Percentiles rank a stretch among this genome's conserved stretches.
These are phyloP conservation scores for Trypanosoma caninum DNA, from an alignment of 208 protist species.

Conservation along the genomic window DNA sequence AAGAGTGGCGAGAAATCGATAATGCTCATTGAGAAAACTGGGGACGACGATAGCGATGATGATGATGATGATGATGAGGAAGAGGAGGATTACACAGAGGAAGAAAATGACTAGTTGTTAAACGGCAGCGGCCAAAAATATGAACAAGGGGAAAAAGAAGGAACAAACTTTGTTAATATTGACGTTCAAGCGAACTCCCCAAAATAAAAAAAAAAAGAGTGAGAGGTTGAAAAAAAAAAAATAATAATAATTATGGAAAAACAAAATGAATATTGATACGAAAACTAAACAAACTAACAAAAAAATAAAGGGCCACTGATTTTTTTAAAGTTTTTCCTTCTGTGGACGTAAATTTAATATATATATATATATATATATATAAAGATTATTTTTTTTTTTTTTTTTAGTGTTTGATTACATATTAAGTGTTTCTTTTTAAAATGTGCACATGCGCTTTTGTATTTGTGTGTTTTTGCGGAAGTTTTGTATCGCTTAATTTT, in stretches of 20 bases:
- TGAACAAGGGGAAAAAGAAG: neutral
- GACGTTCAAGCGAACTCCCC: no score
- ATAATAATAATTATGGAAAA: neutral
- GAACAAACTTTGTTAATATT: no score
- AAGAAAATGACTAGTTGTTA: constrained; percentile 17
- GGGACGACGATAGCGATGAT: constrained; percentile 64
- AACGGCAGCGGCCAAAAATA: neutral
- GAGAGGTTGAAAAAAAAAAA: neutral
- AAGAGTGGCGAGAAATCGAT: constrained; percentile 34
- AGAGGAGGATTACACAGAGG: constrained; percentile 35
- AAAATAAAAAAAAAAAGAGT: constrained; percentile 5
- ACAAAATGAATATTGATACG: no score
- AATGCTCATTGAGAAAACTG: constrained; percentile 33
- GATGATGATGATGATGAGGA: constrained; percentile 76
- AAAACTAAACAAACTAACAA: neutral
- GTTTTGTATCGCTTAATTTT: neutral
- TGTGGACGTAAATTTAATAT: no score
- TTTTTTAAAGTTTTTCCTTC: no score
- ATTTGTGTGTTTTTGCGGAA: neutral
- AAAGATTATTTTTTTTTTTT: constrained; percentile 37
- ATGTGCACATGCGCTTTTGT: neutral
- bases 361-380: no score
- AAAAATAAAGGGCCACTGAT: no score
- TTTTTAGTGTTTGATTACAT: constrained; percentile 7
- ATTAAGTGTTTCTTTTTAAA: neutral